Percentiles rank a stretch among this genome's conserved stretches.
Conservation (phyloP, 2,329 filamentous ascomycete genomes). For the Aspergillus sp. region DNA sequence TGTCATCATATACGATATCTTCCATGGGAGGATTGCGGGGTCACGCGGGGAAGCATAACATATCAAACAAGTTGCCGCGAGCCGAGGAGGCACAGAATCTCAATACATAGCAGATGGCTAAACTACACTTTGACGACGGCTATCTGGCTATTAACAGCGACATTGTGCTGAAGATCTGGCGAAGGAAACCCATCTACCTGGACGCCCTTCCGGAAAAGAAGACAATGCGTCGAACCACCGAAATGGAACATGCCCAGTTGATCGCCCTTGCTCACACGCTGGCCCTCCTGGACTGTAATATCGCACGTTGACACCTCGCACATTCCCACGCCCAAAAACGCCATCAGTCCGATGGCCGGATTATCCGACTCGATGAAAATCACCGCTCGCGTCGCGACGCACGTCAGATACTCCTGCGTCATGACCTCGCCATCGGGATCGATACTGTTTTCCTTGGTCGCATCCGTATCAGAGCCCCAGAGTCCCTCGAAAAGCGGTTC, state of each 20-base stretch:
- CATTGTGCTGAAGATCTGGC: slow-evolving; percentile 28
- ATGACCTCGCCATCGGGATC: slow-evolving; percentile 32
- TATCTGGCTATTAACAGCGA: slow-evolving; percentile 33
- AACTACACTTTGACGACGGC: slow-evolving; percentile 18
- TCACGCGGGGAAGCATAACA: not conserved
- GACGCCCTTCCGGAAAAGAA: slow-evolving; percentile 60
- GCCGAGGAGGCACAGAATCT: not conserved
- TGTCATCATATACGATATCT: not conserved
- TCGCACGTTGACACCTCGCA: slow-evolving; percentile 76
- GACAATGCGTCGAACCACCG: slow-evolving; percentile 72
- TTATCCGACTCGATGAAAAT: slow-evolving; percentile 75
- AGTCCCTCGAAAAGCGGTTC: slow-evolving; percentile 60
- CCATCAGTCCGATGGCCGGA: slow-evolving; percentile 67
- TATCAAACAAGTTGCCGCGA: not conserved
- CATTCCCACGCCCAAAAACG: slow-evolving; percentile 75
- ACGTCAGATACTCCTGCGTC: slow-evolving; percentile 69
- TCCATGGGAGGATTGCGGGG: not conserved
- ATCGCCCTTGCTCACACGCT: slow-evolving; percentile 70
- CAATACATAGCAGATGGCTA: not conserved
- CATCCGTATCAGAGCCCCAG: slow-evolving; percentile 32
- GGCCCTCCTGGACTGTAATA: slow-evolving; percentile 68
- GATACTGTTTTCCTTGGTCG: slow-evolving; percentile 27
- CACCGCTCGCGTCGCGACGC: slow-evolving; percentile 70
- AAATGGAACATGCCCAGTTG: slow-evolving; percentile 80
- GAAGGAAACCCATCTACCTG: slow-evolving; percentile 35